Evolutionary conservation across 805 yeast species (phyloP).

Genomic region (Diddensiella santjacobensis): DNA sequence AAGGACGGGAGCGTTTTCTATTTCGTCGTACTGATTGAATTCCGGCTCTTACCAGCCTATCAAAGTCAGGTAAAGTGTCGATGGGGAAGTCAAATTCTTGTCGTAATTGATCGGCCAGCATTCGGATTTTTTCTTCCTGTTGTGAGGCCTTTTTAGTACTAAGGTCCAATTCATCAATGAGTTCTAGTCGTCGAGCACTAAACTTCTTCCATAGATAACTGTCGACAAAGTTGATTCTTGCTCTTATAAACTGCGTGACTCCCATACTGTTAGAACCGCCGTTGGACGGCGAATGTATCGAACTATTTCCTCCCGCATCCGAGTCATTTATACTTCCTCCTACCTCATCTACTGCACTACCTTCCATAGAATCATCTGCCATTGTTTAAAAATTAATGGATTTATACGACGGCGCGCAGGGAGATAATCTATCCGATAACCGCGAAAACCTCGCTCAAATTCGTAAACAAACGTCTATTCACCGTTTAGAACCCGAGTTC

Average conservation of each 20-base stretch:
- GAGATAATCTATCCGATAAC: too few relatives aligned
- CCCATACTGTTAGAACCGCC: conserved; percentile 37
- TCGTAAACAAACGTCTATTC: too few relatives aligned
- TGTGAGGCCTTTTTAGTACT: conserved; percentile 80
- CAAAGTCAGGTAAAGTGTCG: conserved; percentile 66
- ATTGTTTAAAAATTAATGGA: too few relatives aligned
- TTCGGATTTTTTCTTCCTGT: conserved; percentile 76
- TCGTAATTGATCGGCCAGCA: conserved; percentile 73
- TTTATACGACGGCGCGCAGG: too few relatives aligned
- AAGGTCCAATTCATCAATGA: conserved; percentile 69
- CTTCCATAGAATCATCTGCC: too few relatives aligned
- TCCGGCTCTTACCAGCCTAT: conserved; percentile 86
- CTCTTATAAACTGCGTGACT: conserved; percentile 55
- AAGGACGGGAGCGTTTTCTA: conserved; percentile 39
- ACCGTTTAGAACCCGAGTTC: too few relatives aligned
- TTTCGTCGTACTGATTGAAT: conserved; percentile 90
- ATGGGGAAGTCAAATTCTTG: conserved; percentile 70
- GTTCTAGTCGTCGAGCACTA: conserved; percentile 82
- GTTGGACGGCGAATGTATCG: too few relatives aligned
- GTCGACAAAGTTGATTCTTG: conserved; percentile 68
- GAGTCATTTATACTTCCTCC: too few relatives aligned
- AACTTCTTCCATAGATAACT: conserved; percentile 85
- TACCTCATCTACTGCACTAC: too few relatives aligned
- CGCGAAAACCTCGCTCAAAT: too few relatives aligned
- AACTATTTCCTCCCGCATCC: neutral